Evolutionary conservation across 2,329 filamentous ascomycete species (phyloP), one percentile per base, ranked within the genome.

Genomic region (Pestalotiopsis sp.): DNA sequence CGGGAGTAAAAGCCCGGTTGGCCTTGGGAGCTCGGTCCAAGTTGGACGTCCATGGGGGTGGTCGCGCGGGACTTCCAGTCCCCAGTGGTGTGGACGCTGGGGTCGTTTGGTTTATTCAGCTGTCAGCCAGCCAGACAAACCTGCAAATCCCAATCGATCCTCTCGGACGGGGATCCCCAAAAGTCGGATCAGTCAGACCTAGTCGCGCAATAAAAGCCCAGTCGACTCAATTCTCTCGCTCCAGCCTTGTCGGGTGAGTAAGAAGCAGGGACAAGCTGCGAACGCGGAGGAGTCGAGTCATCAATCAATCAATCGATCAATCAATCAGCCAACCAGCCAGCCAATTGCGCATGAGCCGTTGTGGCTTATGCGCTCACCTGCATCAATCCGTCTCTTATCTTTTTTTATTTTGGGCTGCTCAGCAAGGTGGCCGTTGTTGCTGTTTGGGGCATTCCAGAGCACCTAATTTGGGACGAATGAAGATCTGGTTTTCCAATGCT

Each of bases 401-500:
- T 27, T 6, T 31, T 31, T 31, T 31, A 31, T 31, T 31, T 31
- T 31, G 27, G 27, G 27, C 27, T 31, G 27, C 27, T 31, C 27
- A 31, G 27, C 27, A 31, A 31, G 27, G 27, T 31, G 27, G n/a
- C 61, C 36, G n/a, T 67, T 49, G 20, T 45, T 25, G 65, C 31
- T 25, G 41, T 56, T 39, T 31, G 25, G 25, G 39, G 64, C 64
- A 66, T 52, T 56, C 64, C 27, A 39, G n/a, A 39, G 49, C 20
- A 52, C 20, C 39, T 20, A 65, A 39, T 25, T 57, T 66, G n/a
- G 61, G 70, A 68, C 49, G 71, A 69, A 75, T 77, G 74, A 73
- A 70, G 71, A 70, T 76, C 27, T 31, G 27, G 27, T 31, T 31
- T 5, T 31, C 70, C 74, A 72, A 71, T 74, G 72, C 69, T 25